Conservation (phyloP, 1,139 yeast genomes). For the Geotrichum fermentans region DNA sequence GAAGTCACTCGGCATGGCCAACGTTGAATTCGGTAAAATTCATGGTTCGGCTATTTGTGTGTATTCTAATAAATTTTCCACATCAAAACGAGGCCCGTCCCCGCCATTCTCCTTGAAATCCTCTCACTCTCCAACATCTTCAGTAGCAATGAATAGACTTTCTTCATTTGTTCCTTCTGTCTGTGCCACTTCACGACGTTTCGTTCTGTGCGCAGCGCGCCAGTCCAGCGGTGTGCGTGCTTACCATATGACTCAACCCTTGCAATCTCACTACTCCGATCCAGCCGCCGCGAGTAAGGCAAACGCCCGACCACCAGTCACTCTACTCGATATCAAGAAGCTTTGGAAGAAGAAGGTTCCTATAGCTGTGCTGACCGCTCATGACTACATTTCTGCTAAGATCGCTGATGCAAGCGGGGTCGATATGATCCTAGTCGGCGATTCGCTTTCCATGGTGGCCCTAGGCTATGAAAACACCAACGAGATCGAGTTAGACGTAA, state of each 20-base stretch:
- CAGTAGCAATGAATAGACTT: too few relatives aligned
- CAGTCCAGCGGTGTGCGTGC: too few relatives aligned
- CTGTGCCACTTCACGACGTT: too few relatives aligned
- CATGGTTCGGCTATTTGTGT: too few relatives aligned
- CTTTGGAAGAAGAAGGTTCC: constrained; percentile 47
- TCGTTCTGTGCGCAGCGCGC: too few relatives aligned
- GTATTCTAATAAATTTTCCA: too few relatives aligned
- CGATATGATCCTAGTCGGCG: constrained; percentile 80
- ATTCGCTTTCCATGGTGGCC: constrained; percentile 88
- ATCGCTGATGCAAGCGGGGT: constrained; percentile 65
- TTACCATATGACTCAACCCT: neutral
- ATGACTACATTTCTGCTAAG: constrained; percentile 73
- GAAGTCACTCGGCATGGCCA: too few relatives aligned
- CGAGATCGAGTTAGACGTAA: constrained; percentile 57
- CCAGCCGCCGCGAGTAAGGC: neutral
- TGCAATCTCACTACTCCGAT: constrained; percentile 12
- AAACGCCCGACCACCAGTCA: constrained; percentile 24
- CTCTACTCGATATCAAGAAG: constrained; percentile 44
- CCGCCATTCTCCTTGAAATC: too few relatives aligned
- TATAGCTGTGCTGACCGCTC: constrained; percentile 70
- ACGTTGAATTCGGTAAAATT: too few relatives aligned
- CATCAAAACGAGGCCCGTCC: too few relatives aligned
- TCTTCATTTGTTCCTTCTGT: too few relatives aligned
- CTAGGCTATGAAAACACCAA: constrained; percentile 77
- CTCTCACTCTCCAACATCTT: too few relatives aligned